Conservation (phyloP, 495 filamentous ascomycete genomes). For the Penicillium ochrochloron region DNA sequence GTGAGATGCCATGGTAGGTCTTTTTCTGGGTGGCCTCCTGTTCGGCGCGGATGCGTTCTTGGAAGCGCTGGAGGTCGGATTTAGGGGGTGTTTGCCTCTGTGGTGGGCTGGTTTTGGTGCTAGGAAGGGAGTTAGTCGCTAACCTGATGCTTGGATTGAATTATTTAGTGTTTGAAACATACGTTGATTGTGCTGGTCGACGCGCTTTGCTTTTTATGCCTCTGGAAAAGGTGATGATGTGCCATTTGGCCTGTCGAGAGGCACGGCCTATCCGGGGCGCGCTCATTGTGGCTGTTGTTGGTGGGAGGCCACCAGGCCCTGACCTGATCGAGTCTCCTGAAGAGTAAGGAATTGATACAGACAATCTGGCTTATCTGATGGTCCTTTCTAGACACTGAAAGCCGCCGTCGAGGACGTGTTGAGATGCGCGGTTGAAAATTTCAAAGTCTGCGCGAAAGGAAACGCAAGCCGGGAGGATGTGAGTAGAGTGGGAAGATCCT, state of each 20-base stretch:
- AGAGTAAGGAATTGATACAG: background rate
- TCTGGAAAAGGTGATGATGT: slow-evolving; percentile 13
- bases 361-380: background rate
- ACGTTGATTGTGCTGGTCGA: slow-evolving; percentile 23
- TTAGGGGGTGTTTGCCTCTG: slow-evolving; percentile 17
- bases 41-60: slow-evolving; percentile 16
- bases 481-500: background rate
- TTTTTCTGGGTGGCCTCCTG: slow-evolving; percentile 11
- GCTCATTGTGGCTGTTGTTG: slow-evolving; percentile 20
- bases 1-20: slow-evolving; percentile 35
- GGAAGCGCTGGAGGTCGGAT: slow-evolving; percentile 16
- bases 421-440: slow-evolving; percentile 7
- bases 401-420: background rate
- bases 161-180: background rate
- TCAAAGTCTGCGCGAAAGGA: background rate
- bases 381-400: background rate
- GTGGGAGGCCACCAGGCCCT: background rate
- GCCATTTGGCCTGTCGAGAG: slow-evolving; percentile 17
- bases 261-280: slow-evolving; percentile 17
- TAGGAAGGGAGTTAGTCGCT: background rate
- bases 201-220: slow-evolving; percentile 28
- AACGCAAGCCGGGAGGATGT: background rate
- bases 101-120: slow-evolving; percentile 12
- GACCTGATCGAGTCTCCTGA: background rate
- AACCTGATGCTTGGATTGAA: background rate